phyloP scores from a whole-genome alignment of 2,329 filamentous ascomycete genomes.

The Penicillium paneum region DNA sequence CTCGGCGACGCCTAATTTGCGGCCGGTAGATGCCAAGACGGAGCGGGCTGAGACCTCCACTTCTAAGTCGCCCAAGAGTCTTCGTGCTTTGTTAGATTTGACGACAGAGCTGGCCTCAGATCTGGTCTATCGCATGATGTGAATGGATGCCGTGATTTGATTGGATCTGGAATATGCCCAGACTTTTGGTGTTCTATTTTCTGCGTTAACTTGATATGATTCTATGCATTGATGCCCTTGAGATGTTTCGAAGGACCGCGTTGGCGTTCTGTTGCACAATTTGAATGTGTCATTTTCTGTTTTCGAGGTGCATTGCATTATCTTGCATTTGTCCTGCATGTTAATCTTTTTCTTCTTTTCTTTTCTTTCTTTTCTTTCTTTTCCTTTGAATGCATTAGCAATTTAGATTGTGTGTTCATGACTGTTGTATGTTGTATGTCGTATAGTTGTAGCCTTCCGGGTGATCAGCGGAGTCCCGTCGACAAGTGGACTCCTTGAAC shows the following conservation, averaged over 20 bases:
- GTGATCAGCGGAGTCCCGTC: neutral
- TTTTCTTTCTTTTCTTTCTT: neutral
- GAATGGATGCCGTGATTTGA: slow-evolving; percentile 10
- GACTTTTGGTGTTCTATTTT: neutral
- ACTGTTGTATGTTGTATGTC: neutral
- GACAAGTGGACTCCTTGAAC: neutral
- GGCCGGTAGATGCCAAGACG: slow-evolving; percentile 19
- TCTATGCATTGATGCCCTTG: slow-evolving; percentile 11
- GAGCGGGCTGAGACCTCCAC: slow-evolving; percentile 15
- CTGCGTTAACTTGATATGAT: slow-evolving; percentile 11
- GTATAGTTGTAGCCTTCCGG: neutral
- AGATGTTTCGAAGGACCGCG: neutral
- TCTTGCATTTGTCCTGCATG: slow-evolving; percentile 5
- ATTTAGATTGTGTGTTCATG: neutral
- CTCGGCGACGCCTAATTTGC: slow-evolving; percentile 19
- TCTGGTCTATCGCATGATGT: slow-evolving; percentile 44
- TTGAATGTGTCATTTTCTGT: slow-evolving; percentile 12
- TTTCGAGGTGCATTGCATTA: slow-evolving; percentile 12
- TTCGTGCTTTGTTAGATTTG: slow-evolving; percentile 37
- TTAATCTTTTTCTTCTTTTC: neutral
- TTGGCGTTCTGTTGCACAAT: slow-evolving; percentile 9
- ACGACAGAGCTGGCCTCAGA: slow-evolving; percentile 42
- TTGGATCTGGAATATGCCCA: slow-evolving; percentile 1
- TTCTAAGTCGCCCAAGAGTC: slow-evolving; percentile 24
- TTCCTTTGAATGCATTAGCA: neutral